Evolutionary conservation across 495 filamentous ascomycete species (phyloP).

Genomic region (Neurospora hispaniola): DNA sequence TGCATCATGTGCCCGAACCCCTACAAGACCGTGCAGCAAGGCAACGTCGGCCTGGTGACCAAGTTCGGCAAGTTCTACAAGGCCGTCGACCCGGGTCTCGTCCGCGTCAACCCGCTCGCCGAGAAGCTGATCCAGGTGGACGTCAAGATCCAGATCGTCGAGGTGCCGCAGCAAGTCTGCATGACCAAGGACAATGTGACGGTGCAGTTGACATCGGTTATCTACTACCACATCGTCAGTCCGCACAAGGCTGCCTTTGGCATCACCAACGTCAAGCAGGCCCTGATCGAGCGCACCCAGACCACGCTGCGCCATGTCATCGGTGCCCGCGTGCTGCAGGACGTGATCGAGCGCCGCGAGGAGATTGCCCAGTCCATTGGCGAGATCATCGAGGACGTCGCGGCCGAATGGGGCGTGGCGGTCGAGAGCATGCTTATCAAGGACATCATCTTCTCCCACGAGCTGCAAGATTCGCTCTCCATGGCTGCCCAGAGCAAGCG

Average conservation of each 20-base stretch:
- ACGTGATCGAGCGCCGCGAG: conserved; percentile 97
- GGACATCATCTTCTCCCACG: conserved; percentile 94
- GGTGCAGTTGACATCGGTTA: conserved; percentile 86
- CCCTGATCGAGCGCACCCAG: conserved; percentile 94
- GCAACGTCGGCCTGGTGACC: conserved; percentile 89
- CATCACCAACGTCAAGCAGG: conserved; percentile 87
- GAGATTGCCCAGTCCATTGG: conserved; percentile 89
- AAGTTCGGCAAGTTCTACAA: conserved; percentile 95
- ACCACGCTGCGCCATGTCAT: conserved; percentile 97
- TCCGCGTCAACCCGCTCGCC: conserved; percentile 95
- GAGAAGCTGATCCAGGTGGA: conserved; percentile 87
- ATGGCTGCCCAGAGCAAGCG: conserved; percentile 99
- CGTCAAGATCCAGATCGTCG: conserved; percentile 97
- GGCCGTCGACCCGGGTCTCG: conserved; percentile 91
- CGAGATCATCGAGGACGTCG: conserved; percentile 96
- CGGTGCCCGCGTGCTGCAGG: conserved; percentile 89
- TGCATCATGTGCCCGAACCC: conserved; percentile 91
- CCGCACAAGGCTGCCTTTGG: conserved; percentile 98
- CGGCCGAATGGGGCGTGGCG: conserved; percentile 84
- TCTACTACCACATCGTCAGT: conserved; percentile 96
- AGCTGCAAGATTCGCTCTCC: conserved; percentile 93
- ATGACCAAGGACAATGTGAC: conserved; percentile 99
- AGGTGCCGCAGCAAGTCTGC: conserved; percentile 93
- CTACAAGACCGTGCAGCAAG: conserved; percentile 87
- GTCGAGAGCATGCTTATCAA: conserved; percentile 99